A percentile compares a stretch with the other conserved stretches of the same genome.
These are phyloP conservation scores for Beta macrorhiza DNA, from an alignment of 179 eudicot species.

Conservation along the genomic window DNA sequence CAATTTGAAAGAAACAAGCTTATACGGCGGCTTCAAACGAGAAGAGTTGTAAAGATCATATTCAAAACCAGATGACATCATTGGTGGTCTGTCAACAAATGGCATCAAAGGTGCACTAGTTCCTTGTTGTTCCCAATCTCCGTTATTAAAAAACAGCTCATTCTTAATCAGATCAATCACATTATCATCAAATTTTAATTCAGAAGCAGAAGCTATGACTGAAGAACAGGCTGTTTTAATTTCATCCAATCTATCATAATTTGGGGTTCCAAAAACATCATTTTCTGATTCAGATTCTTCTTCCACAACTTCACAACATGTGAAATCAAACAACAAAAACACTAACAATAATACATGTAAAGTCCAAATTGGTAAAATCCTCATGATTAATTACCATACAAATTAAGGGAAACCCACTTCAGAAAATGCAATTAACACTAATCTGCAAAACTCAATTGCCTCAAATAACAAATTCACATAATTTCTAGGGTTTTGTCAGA, in stretches of 20 bases:
- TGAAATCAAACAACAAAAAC: conserved; percentile 30
- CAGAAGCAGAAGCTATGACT: conserved; percentile 46
- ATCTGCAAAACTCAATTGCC: conserved; percentile 27
- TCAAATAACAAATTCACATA: conserved; percentile 15
- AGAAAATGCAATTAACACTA: conserved; percentile 10
- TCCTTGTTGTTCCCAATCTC: conserved; percentile 79
- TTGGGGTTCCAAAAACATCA: conserved; percentile 29
- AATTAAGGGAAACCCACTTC: conserved; percentile 1
- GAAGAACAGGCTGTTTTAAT: conserved; percentile 55
- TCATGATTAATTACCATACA: conserved; percentile 23
- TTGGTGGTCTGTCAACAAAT: conserved; percentile 49
- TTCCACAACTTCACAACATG: conserved; percentile 32
- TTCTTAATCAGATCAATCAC: conserved; percentile 44
- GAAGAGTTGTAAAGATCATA: conserved; percentile 24
- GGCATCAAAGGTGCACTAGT: conserved; percentile 64
- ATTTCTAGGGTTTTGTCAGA: conserved; percentile 1
- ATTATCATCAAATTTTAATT: conserved; percentile 44
- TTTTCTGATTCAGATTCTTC: conserved; percentile 21
- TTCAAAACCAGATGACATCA: conserved; percentile 47
- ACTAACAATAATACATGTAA: conserved; percentile 34
- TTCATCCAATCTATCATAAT: conserved; percentile 66
- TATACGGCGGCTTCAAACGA: conserved; percentile 34
- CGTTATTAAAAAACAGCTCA: conserved; percentile 63
- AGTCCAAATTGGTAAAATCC: conserved; percentile 23
- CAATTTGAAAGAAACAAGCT: conserved; percentile 63